These are phyloP conservation scores for Colletotrichum limetticola DNA, from an alignment of 2,329 filamentous ascomycete species.

Conservation along the genomic window DNA sequence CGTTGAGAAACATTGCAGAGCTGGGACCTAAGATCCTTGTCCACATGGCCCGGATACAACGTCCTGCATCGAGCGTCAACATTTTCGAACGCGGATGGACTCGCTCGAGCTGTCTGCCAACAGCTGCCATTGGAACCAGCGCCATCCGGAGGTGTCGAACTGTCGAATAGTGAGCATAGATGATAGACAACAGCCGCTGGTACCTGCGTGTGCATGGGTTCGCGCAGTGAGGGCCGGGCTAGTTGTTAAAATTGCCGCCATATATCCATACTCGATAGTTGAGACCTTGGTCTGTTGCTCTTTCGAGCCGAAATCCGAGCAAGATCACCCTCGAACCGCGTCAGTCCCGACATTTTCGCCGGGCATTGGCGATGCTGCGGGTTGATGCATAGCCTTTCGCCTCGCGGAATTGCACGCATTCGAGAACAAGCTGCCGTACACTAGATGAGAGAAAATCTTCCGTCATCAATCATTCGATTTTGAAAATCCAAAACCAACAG, in stretches of 20 bases:
- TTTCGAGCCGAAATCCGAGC: not conserved
- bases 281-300: not conserved
- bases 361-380: not conserved
- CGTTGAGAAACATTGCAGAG: not conserved
- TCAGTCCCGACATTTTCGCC: not conserved
- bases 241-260: not conserved
- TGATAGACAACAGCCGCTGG: not conserved
- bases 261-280: not conserved
- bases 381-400: not conserved
- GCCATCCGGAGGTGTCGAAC: not conserved
- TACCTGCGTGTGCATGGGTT: constrained; percentile 16
- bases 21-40: not conserved
- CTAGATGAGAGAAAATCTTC: not conserved
- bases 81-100: not conserved
- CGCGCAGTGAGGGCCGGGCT: not conserved
- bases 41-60: not conserved
- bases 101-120: constrained; percentile 3
- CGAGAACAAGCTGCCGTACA: not conserved
- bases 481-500: constrained; percentile 12
- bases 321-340: not conserved
- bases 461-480: constrained; percentile 7
- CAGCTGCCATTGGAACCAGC: not conserved
- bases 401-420: not conserved
- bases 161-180: constrained; percentile 4
- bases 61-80: not conserved